These are phyloP conservation scores for Saccharum spontaneum DNA, from an alignment of 176 grass and related monocot species.

Conservation along the genomic window DNA sequence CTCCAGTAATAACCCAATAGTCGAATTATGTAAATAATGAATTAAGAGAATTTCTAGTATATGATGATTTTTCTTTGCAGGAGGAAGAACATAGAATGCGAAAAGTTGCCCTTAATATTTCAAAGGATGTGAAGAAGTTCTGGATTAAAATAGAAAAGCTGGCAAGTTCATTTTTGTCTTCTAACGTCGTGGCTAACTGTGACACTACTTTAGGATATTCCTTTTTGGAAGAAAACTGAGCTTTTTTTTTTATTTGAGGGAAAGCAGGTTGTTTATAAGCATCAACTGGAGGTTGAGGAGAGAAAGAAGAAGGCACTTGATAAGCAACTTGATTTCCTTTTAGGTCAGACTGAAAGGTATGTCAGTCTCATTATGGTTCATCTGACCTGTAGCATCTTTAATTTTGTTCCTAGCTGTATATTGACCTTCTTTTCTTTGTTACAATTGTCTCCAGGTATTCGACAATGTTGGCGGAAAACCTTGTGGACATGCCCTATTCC, in stretches of 20 bases:
- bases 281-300: slow-evolving; percentile 91
- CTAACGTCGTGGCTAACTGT: not conserved
- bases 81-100: slow-evolving; percentile 88
- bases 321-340: slow-evolving; percentile 98
- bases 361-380: slow-evolving; percentile 3
- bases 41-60: slow-evolving; percentile 6
- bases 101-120: slow-evolving; percentile 95
- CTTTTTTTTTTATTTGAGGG: slow-evolving; percentile 7
- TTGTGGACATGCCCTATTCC: slow-evolving; percentile 59
- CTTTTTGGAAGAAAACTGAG: slow-evolving; percentile 27
- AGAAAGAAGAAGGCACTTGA: slow-evolving; percentile 92
- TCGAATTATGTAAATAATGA: not conserved
- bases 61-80: slow-evolving; percentile 39
- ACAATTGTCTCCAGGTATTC: slow-evolving; percentile 68
- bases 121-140: slow-evolving; percentile 99
- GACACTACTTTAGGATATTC: not conserved
- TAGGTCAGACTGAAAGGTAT: slow-evolving; percentile 99
- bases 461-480: slow-evolving; percentile 99
- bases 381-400: not conserved
- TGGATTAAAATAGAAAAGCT: slow-evolving; percentile 99
- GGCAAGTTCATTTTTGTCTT: slow-evolving; percentile 50
- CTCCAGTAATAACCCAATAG: not conserved
- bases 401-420: not conserved
- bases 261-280: slow-evolving; percentile 91
- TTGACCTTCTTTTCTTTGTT: slow-evolving; percentile 35